phyloP scores from a whole-genome alignment of 23 red algal genomes.

The Rhodosorus marinus region DNA sequence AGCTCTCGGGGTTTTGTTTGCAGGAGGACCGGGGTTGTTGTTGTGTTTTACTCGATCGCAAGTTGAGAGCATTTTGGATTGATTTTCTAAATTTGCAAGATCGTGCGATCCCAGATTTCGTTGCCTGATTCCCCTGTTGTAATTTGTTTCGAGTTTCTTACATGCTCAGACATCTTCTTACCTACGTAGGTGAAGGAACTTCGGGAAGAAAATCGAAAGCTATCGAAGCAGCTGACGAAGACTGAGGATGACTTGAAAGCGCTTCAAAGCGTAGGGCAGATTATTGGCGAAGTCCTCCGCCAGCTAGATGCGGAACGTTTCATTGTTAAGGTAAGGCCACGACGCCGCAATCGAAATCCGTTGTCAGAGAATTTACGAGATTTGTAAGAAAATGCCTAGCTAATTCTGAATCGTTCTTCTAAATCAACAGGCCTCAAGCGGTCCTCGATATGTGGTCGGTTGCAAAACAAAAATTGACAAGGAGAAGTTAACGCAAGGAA shows the following conservation, averaged over 20 bases:
- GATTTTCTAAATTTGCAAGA: too few relatives aligned
- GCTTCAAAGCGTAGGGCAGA: conserved; percentile 91
- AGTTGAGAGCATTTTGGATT: too few relatives aligned
- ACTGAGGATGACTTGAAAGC: conserved; percentile 97
- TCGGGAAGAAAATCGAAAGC: conserved; percentile 23
- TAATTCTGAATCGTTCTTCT: not conserved
- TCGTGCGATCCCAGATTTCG: too few relatives aligned
- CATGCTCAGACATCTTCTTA: not conserved
- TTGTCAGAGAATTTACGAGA: not conserved
- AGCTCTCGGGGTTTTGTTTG: not conserved
- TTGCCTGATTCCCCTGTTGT: too few relatives aligned
- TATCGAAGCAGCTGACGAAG: conserved; percentile 48
- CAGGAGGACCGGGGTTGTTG: too few relatives aligned
- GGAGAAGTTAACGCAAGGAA: conserved; percentile 64
- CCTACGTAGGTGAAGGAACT: conserved; percentile 1
- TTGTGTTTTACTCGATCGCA: too few relatives aligned
- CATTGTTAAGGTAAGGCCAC: conserved; percentile 99
- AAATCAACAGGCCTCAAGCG: too few relatives aligned
- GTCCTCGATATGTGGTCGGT: conserved; percentile 96
- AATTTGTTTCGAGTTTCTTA: too few relatives aligned
- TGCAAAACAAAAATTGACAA: conserved; percentile 62
- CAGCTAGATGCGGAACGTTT: conserved; percentile 78
- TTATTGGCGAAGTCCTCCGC: conserved; percentile 90
- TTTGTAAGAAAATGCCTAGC: not conserved
- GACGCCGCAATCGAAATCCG: too few relatives aligned